Percentiles rank a stretch among this genome's conserved stretches.
phyloP scores from a whole-genome alignment of 108 stramenopile genomes.

The Pinguiococcus pyrenoidosus region DNA sequence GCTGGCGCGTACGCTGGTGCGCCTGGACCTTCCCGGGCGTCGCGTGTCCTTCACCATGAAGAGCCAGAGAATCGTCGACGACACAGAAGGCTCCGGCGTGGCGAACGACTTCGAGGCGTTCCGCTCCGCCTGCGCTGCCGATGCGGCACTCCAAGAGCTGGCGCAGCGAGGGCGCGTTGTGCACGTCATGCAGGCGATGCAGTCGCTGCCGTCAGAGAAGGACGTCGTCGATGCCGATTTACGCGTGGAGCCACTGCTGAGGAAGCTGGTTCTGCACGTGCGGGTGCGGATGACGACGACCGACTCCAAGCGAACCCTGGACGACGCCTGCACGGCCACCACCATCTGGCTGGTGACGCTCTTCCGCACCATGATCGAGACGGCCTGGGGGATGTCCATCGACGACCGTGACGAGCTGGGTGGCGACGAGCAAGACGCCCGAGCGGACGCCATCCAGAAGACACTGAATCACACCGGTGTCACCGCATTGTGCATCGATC shows the following conservation, averaged over 20 bases:
- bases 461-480: constrained; percentile 15
- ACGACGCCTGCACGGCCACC: constrained; percentile 7
- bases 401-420: constrained; percentile 25
- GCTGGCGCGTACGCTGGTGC: too few species aligned
- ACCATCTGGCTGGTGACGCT: constrained; percentile 12
- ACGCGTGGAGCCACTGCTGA: constrained; percentile 14
- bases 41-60: too few species aligned
- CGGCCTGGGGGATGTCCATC: constrained; percentile 20
- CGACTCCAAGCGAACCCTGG: constrained; percentile 3
- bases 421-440: constrained; percentile 20
- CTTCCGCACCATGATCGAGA: constrained; percentile 26
- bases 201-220: too few species aligned
- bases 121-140: too few species aligned
- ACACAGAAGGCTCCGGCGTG: too few species aligned
- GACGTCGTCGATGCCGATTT: too few species aligned
- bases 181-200: too few species aligned
- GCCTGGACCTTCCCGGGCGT: too few species aligned
- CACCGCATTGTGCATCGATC: constrained; percentile 16
- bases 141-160: too few species aligned
- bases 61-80: too few species aligned
- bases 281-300: constrained; percentile 6
- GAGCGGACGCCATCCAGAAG: constrained; percentile 12
- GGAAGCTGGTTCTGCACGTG: constrained; percentile 17
- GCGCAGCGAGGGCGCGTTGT: too few species aligned
- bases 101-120: too few species aligned